Evolutionary conservation across 2,329 filamentous ascomycete genomes (phyloP).

Genomic region (Alternaria burnsii): DNA sequence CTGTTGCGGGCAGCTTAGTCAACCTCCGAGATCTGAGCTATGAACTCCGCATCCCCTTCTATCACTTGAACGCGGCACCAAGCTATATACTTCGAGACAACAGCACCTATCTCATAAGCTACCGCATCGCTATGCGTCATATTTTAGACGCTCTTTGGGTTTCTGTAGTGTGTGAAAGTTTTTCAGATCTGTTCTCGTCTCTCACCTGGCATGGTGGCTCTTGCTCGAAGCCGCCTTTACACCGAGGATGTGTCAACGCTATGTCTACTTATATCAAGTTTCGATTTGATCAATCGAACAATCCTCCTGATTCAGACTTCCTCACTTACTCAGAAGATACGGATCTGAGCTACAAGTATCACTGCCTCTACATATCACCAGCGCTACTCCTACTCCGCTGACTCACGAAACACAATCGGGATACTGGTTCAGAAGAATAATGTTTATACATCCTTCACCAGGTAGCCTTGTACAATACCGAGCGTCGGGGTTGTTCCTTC

Average conservation of each 20-base stretch:
- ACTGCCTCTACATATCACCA: neutral
- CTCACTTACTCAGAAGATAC: neutral
- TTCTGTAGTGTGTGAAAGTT: neutral
- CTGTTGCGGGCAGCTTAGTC: constrained; percentile 33
- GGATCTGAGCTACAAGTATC: neutral
- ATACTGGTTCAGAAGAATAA: neutral
- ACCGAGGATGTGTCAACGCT: neutral
- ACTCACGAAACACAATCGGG: neutral
- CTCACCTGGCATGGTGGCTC: constrained; percentile 4
- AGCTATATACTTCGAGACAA: neutral
- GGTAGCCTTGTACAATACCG: constrained; percentile 25
- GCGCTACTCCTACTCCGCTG: neutral
- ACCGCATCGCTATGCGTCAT: neutral
- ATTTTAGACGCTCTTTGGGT: too few species aligned
- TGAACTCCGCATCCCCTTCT: constrained; percentile 13
- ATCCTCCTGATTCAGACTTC: neutral
- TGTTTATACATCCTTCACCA: neutral
- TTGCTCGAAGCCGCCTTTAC: constrained; percentile 12
- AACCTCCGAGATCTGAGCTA: constrained; percentile 25
- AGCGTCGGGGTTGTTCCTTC: neutral
- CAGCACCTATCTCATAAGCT: neutral
- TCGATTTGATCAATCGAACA: neutral
- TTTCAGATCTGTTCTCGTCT: constrained; percentile 4
- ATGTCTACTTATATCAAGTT: neutral
- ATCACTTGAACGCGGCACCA: neutral